Evolutionary conservation across 2,329 filamentous ascomycete species (phyloP), one percentile per base, ranked within the genome.

Genomic region (Colletotrichum sp.): DNA sequence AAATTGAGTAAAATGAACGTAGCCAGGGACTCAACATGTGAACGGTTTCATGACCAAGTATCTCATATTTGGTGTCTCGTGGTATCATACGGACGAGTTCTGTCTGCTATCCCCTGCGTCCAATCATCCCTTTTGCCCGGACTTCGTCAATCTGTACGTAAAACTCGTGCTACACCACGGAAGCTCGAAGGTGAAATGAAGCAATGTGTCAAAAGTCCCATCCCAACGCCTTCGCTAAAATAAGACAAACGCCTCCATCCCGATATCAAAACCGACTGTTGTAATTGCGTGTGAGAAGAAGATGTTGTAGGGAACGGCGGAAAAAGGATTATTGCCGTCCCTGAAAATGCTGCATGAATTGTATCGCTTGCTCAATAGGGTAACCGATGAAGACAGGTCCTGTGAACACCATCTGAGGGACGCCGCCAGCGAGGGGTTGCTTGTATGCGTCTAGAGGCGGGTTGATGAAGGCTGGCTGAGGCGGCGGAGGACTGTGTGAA

Each of bases 381-480:
- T 98, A 98, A 0, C 96, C 96, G 80, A 99, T 95, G 81, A 98
- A 98, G 1, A 98, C 96, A 0, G 96, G 96, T 0, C 96, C 96
- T 10, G 95, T 98, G 82, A 98, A 98, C 1, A 98, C 88, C 91
- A 98, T 94, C 79, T 94, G 93, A 12, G 94, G 91, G 8, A 66
- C 26, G 12, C 79, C 79, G 12, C 79, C 82, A 52, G 78, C 77
- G 7, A 16, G 34, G 34, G 78, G 79, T 69, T 80, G 80, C 78
- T 86, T 83, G 64, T 80, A 67, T 48, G 84, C 77, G 70, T 83
- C 81, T 55, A 74, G 77, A 52, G 82, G 77, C 3, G 88, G 82
- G 78, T 89, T 89, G 79, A 93, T 84, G 72, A 92, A 92, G 1
- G 89, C 82, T 24, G 91, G 90, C 77, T 88, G 87, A 15, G 60